Percentiles rank a stretch among this genome's conserved stretches.
Evolutionary conservation across 306 rosid genomes (phyloP).

Genomic region (Fagus crenata): DNA sequence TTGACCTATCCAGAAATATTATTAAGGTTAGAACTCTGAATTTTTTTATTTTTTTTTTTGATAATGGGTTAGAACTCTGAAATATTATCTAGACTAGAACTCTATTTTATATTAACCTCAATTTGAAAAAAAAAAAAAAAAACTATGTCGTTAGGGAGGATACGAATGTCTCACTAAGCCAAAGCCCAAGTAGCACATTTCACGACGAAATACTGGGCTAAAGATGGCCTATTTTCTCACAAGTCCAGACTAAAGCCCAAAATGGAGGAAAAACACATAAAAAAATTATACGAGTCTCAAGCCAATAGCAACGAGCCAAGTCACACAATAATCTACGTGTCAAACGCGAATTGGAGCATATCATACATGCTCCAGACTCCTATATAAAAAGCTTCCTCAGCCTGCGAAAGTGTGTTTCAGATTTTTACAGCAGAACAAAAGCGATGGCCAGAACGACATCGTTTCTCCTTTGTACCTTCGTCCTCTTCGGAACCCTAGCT

Average conservation of each 20-base stretch:
- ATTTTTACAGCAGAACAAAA: constrained; percentile 13
- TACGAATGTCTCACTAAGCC: too few species aligned
- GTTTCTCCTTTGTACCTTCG: constrained; percentile 50
- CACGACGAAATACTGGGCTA: background rate
- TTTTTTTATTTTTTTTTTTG: too few species aligned
- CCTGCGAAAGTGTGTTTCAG: constrained; percentile 28
- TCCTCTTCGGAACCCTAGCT: constrained; percentile 63
- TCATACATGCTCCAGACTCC: background rate
- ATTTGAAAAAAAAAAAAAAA: too few species aligned
- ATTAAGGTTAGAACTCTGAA: too few species aligned
- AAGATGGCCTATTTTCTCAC: background rate
- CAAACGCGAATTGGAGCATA: background rate
- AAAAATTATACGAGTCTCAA: too few species aligned
- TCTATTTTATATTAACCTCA: too few species aligned
- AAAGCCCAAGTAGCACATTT: too few species aligned
- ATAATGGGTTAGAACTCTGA: too few species aligned
- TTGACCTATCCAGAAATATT: too few species aligned
- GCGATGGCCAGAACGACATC: constrained; percentile 66
- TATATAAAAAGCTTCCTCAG: background rate
- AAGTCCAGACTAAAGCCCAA: background rate
- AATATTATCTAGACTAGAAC: too few species aligned
- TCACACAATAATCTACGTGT: background rate
- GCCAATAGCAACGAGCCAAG: background rate
- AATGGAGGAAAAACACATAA: too few species aligned
- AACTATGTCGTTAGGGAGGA: too few species aligned